Percentiles rank a stretch among this genome's conserved stretches.
These are phyloP conservation scores for Aspergillus phoenicis DNA, from an alignment of 2,329 filamentous ascomycete species.

Conservation along the genomic window DNA sequence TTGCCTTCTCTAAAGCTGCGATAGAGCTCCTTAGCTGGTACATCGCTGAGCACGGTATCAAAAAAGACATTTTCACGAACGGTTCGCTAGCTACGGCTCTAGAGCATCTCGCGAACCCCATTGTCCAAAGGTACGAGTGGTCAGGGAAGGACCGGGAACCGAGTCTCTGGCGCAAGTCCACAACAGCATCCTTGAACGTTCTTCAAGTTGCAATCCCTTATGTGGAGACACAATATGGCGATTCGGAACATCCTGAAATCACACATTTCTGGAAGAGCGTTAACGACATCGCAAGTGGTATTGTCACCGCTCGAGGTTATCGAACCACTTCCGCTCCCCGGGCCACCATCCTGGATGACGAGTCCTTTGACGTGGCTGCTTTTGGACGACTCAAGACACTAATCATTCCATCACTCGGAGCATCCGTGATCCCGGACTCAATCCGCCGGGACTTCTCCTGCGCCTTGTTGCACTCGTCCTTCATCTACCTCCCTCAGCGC, in stretches of 20 bases:
- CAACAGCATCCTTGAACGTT: slow-evolving; percentile 68
- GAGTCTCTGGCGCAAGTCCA: slow-evolving; percentile 79
- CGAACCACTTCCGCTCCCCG: slow-evolving; percentile 46
- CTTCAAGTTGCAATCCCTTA: slow-evolving; percentile 67
- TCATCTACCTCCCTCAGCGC: slow-evolving; percentile 72
- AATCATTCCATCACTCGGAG: slow-evolving; percentile 73
- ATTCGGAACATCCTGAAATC: slow-evolving; percentile 40
- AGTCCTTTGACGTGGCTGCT: slow-evolving; percentile 77
- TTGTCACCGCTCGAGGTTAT: slow-evolving; percentile 66
- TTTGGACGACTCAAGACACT: slow-evolving; percentile 68
- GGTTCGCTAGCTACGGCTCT: slow-evolving; percentile 68
- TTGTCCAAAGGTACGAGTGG: slow-evolving; percentile 80
- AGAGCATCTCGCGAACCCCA: slow-evolving; percentile 67
- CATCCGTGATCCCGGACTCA: slow-evolving; percentile 64
- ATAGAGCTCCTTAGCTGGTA: slow-evolving; percentile 66
- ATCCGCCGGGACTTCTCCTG: slow-evolving; percentile 71
- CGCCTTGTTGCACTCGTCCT: slow-evolving; percentile 77
- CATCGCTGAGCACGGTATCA: slow-evolving; percentile 46
- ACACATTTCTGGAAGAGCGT: slow-evolving; percentile 71
- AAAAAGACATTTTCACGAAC: slow-evolving; percentile 69
- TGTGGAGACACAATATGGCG: slow-evolving; percentile 50
- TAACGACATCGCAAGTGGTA: slow-evolving; percentile 66
- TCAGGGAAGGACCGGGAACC: slow-evolving; percentile 68
- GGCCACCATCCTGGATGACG: slow-evolving; percentile 63
- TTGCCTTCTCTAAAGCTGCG: slow-evolving; percentile 82